Base-by-base conservation (phyloP, 2,329 filamentous ascomycete genomes). In the Clonostachys rhizophaga region DNA sequence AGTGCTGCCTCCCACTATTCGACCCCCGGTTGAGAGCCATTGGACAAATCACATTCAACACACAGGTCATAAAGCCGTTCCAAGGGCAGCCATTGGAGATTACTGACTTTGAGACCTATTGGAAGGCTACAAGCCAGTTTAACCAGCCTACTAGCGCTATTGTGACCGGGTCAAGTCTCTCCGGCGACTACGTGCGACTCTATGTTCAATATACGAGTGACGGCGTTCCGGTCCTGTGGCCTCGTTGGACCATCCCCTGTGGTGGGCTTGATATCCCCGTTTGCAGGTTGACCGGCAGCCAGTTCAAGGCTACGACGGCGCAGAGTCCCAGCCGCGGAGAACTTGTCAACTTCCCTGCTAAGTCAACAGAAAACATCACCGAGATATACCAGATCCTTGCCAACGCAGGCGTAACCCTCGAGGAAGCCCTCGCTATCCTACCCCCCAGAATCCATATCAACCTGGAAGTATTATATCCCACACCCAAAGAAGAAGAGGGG, bases 101-200 rank as follows among this genome's bases (percentile, higher is more conserved):
- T 50, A 95, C 94, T 2, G 91, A 97, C 60, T 99, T 97, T 58
- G 94, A 95, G 52, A 97, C 94, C 1, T 99, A 99, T 67, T 99
- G 94, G 94, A 99, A 97, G 67, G 92, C 92, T 1, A 99, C 94
- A 2, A 96, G 91, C 59, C 91, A 96, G 56, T 79, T 94, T 43
- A 90, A 96, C 62, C 84, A 89, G 44, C 68, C 68, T 1, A 88
- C 91, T 42, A 94, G 81, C 60, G 89, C 90, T 20, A 82, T 97
- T 20, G 89, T 99, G 16, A 97, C 92, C 0, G 94, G 92, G 1
- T 97, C 92, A 10, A 97, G 92, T 68, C 68, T 99, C 47, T 95
- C 90, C 4, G 94, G 94, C n/a, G 89, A 97, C 59, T 97, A 97
- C 64, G 84, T 96, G 20, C 83, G 91, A 47, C 71, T 99, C 8